Evolutionary conservation across 2,329 filamentous ascomycete genomes (phyloP), one percentile per base, ranked within the genome.

Genomic region (Ophiostoma piceae): DNA sequence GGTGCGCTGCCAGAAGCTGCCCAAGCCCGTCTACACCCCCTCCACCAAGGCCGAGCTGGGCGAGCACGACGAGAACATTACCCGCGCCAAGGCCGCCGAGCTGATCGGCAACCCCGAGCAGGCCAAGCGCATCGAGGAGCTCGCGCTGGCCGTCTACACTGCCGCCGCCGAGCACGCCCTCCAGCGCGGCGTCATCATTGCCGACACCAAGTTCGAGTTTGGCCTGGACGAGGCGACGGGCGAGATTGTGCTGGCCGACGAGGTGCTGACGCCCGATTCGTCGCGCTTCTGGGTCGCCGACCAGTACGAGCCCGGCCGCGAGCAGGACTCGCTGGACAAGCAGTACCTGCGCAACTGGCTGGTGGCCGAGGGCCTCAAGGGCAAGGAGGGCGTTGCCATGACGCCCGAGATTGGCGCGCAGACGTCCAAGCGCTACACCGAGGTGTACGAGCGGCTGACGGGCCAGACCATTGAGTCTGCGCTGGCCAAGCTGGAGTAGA

Each of bases 311-410:
- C 79, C 91, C 22, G 93, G 94, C 1, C 84, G 84, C 72, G 85
- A 90, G 70, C 92, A 96, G 82, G 85, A 90, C 69, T 95, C 91
- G 79, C 95, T 94, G 74, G 94, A 97, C 78, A 97, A 97, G 84
- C 90, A 94, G 81, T 89, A 85, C 76, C 79, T 97, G 74, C 84
- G 94, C 47, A 89, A 97, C 80, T 97, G 92, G 91, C 79, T 97
- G 75, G 90, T 88, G 2, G 80, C 78, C 66, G 83, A 90, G 71
- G 91, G 90, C 0, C 79, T 96, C 70, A 92, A 93, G 81, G 90
- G 90, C 1, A 90, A 91, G 79, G 83, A 89, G 35, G 89, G 86
- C 1, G 90, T 95, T 19, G 81, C 80, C 68, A 89, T 97, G 82
- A 89, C 91, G 0, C 84, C 88, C 3, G 88, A 94, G 68, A 84